Base-by-base conservation (phyloP, 345 rosid species). In the Linum tenue region DNA sequence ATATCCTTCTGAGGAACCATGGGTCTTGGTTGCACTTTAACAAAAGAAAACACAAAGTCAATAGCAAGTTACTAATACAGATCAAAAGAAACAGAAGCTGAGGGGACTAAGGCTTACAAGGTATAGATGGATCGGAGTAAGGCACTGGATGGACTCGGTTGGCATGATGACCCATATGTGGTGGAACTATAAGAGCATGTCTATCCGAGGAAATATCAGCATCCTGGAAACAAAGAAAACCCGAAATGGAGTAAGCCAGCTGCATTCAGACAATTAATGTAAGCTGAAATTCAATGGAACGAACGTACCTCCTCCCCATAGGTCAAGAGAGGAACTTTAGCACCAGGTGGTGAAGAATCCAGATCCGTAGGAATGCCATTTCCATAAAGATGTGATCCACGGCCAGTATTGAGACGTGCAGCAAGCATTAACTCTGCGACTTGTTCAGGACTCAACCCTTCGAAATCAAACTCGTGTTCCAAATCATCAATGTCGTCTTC, bases 1-100 rank as follows among this genome's bases (percentile, higher is more conserved):
- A 57, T 57, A 37, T 57, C 60, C 22, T 57, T 57, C 60, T 57
- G 36, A 9, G 60, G 60, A 57, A 57, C 60, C 60, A 57, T 57
- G 14, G 60, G 60, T 37, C 60, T 57, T 8, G 60, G 60, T 57
- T 57, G 60, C 60, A 57, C 60, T 57, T 9, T 37, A 22, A 17
- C 4, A 17, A 17, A 57, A 16, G 22, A 17, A 48, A 48, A 2
- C 9, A 48, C 9, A 48, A 48, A 5, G 12, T 48, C 53, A 48
- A 48, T 48, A 48, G 6, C 5, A 2, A 7, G 56, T 51, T 51
- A 37, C 37, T n/a, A 5, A 9, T 35, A 56, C 16, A 31, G 37
- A 8, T 5, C 10, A 57, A n/a, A 8, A 17, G 10, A 16, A 57
- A 37, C 9, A 57, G 38, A 57, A 4, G 38, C 8, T 57, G 38